Evolutionary conservation across 2,329 filamentous ascomycete genomes (phyloP), one percentile per base, ranked within the genome.

Genomic region (Cryphonectria radicalis): DNA sequence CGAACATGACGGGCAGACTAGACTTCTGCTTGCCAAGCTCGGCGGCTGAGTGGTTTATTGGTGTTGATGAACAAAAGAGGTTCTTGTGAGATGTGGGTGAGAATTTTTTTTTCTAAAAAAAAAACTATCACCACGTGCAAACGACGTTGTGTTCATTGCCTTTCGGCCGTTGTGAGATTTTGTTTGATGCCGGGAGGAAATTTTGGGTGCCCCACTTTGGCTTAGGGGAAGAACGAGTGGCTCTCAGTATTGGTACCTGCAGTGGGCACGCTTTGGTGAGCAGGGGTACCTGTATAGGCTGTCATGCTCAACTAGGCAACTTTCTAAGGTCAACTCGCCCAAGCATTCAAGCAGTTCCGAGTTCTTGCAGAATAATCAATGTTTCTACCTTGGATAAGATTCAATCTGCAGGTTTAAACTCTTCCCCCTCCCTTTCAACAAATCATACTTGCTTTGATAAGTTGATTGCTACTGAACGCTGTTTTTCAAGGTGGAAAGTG

Each of bases 1-100:
- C 91, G 81, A 98, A 98, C 95, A 98, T 95, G 70, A 63, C 75
- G 68, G 60, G 32, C 35, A 37, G 14, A 69, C 35, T 28, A 55
- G 46, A 35, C 40, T 71, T 19, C 14, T 70, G 43, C 13, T 67
- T 42, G 19, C 64, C 32, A 37, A 68, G 42, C 28, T 17, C 42
- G 13, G 55, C 35, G 32, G 35, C 19, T 62, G 28, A 28, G 59
- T 19, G 55, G 59, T 62, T 13, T 14, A 22, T 65, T 17, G 13
- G 13, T 17, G 4, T 43, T 43, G 42, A 63, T 57, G 32, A 17
- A 37, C 14, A 25, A 35, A 17, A 46, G 43, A 43, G 69, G 22
- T n/a, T 25, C 22, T 60, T 6, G 10, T 63, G 35, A 70, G 32
- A 42, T 22, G n/a, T 40, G 62, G 57, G 35, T n/a, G 35, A 25